Conservation (phyloP, 1,284 basidiomycete species). For the Fomitiporia mediterranea region DNA sequence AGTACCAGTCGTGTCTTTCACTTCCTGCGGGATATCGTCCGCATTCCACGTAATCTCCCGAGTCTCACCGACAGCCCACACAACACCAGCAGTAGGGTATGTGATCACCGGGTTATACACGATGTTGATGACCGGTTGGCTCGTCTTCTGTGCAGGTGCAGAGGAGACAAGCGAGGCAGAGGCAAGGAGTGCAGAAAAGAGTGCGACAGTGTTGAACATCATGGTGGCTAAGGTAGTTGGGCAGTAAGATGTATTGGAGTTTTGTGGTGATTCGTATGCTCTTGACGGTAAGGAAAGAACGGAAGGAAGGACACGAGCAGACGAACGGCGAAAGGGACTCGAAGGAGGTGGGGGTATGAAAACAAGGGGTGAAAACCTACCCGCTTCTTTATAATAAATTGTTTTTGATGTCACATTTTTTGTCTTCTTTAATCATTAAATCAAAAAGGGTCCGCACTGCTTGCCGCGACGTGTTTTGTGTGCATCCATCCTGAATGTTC, state of each 20-base stretch:
- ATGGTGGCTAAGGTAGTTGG: slow-evolving; percentile 18
- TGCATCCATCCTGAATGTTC: no score
- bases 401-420: neutral
- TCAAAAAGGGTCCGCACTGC: neutral
- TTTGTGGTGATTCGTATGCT: neutral
- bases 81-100: slow-evolving; percentile 27
- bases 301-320: slow-evolving; percentile 7
- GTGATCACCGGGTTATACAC: slow-evolving; percentile 46
- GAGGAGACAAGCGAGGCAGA: slow-evolving; percentile 26
- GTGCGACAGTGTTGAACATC: slow-evolving; percentile 16
- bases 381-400: neutral
- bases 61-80: slow-evolving; percentile 35
- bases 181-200: slow-evolving; percentile 25
- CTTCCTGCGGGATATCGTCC: slow-evolving; percentile 30
- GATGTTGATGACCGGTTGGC: slow-evolving; percentile 30
- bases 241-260: neutral
- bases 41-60: slow-evolving; percentile 43
- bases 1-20: slow-evolving; percentile 28
- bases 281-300: neutral
- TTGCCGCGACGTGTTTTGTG: no score
- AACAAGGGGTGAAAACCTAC: neutral
- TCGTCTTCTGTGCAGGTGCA: slow-evolving; percentile 27
- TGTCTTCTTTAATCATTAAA: neutral
- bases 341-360: slow-evolving; percentile 2
- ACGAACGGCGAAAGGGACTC: neutral